A percentile compares a stretch with the other conserved stretches of the same genome.
These are phyloP conservation scores for Echinosophora koreensis DNA, from an alignment of 306 rosid species.

Conservation along the genomic window DNA sequence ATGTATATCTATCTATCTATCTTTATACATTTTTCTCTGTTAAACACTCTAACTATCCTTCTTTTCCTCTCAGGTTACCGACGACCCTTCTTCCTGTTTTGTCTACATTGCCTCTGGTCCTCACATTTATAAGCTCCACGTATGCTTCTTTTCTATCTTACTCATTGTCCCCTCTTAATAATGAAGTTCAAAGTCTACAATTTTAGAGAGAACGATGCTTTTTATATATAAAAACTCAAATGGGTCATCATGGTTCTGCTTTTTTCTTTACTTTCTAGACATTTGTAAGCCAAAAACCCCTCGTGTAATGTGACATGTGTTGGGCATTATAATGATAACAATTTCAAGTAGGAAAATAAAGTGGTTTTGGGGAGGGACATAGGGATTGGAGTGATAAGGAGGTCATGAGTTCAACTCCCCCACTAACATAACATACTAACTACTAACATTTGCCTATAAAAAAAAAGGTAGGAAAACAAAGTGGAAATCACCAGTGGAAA, in stretches of 20 bases:
- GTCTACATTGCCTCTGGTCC: constrained; percentile 84
- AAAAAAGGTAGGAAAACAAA: too few relatives aligned
- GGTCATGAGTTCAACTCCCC: too few relatives aligned
- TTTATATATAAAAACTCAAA: too few relatives aligned
- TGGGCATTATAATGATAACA: neutral
- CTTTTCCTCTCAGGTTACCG: constrained; percentile 52
- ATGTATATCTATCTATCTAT: constrained; percentile 46
- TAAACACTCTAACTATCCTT: neutral
- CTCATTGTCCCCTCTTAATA: neutral
- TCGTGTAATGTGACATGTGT: neutral
- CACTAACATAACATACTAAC: too few relatives aligned
- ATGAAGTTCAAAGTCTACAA: neutral
- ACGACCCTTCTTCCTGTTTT: constrained; percentile 57
- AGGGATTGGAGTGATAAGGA: too few relatives aligned
- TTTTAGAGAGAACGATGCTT: neutral
- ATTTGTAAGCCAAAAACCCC: neutral
- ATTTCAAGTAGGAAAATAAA: neutral
- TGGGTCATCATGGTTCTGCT: too few relatives aligned
- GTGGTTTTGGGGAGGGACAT: too few relatives aligned
- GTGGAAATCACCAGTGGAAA: neutral
- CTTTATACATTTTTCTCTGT: neutral
- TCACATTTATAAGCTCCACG: constrained; percentile 76
- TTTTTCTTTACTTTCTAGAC: neutral
- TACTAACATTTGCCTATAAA: too few relatives aligned
- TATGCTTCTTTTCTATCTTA: constrained; percentile 16